A percentile compares a stretch with the other conserved stretches of the same genome.
Evolutionary conservation across 1,139 yeast genomes (phyloP).

Genomic region (Pichia sp.): DNA sequence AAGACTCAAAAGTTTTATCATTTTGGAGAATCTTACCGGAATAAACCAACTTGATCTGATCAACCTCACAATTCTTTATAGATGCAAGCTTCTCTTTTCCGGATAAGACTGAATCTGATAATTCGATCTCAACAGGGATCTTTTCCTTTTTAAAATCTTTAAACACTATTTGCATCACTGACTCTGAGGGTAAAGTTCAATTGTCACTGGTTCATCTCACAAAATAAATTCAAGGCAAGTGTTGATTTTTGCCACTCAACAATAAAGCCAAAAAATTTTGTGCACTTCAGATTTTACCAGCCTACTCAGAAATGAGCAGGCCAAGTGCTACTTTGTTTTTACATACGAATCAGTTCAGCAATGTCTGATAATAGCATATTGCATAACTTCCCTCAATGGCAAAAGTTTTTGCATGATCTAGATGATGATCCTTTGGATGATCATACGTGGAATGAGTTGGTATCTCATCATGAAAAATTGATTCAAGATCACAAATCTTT

Average conservation of each 20-base stretch:
- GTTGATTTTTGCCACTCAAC: conserved; percentile 12
- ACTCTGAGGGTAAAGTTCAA: too few relatives aligned
- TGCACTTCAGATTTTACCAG: not conserved
- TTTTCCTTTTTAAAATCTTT: conserved; percentile 92
- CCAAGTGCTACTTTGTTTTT: too few relatives aligned
- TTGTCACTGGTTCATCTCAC: not conserved
- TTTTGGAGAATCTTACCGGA: conserved; percentile 89
- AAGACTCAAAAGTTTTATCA: conserved; percentile 63
- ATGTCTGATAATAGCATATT: conserved; percentile 9
- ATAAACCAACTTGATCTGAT: conserved; percentile 81
- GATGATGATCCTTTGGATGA: conserved; percentile 20
- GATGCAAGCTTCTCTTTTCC: conserved; percentile 70
- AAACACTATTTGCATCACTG: conserved; percentile 61
- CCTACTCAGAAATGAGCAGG: not conserved
- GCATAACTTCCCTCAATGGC: conserved; percentile 26
- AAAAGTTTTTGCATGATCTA: conserved; percentile 14
- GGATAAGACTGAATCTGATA: conserved; percentile 56
- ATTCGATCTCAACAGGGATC: conserved; percentile 71
- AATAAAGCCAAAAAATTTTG: not conserved
- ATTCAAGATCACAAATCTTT: conserved; percentile 18
- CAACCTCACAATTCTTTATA: conserved; percentile 60
- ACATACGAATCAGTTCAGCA: too few relatives aligned
- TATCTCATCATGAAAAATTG: conserved; percentile 20
- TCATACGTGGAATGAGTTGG: conserved; percentile 20
- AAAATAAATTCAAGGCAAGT: not conserved